Percentiles rank a stretch among this genome's conserved stretches.
phyloP scores from a whole-genome alignment of 768 basidiomycete genomes.

The Rhodotorula sphaerocarpa region DNA sequence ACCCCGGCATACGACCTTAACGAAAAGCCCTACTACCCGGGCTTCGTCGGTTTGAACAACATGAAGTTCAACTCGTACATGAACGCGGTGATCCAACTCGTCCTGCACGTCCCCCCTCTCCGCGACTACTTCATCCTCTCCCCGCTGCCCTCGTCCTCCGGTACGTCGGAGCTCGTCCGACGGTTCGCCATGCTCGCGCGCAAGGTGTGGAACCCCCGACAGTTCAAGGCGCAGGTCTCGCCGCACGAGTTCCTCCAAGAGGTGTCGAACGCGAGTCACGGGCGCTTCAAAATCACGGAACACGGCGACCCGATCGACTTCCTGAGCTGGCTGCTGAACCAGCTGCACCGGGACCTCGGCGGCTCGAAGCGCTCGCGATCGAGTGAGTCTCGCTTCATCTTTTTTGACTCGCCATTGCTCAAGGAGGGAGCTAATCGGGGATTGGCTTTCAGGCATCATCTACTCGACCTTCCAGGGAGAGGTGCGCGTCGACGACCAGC shows the following conservation, averaged over 20 bases:
- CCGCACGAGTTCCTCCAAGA: slow-evolving; percentile 99
- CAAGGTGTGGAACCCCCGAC: slow-evolving; percentile 89
- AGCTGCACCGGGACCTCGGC: slow-evolving; percentile 81
- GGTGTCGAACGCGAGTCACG: slow-evolving; percentile 76
- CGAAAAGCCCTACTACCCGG: slow-evolving; percentile 74
- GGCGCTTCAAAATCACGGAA: slow-evolving; percentile 84
- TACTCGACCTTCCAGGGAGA: slow-evolving; percentile 92
- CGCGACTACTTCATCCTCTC: slow-evolving; percentile 73
- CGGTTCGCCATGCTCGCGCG: slow-evolving; percentile 80
- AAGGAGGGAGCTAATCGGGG: slow-evolving; percentile 25
- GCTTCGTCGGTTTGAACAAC: slow-evolving; percentile 93
- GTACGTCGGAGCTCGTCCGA: slow-evolving; percentile 65
- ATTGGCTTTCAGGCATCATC: slow-evolving; percentile 85
- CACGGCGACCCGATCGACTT: slow-evolving; percentile 97
- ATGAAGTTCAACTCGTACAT: slow-evolving; percentile 96
- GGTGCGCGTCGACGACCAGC: slow-evolving; percentile 83
- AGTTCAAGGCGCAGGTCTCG: slow-evolving; percentile 96
- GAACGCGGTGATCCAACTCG: slow-evolving; percentile 90
- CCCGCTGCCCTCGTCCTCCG: slow-evolving; percentile 30
- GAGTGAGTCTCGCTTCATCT: slow-evolving; percentile 62
- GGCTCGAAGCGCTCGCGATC: slow-evolving; percentile 88
- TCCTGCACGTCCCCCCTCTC: slow-evolving; percentile 81
- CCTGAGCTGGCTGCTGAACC: slow-evolving; percentile 87
- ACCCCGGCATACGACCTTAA: slow-evolving; percentile 70
- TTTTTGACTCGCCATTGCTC: neutral